phyloP scores from a whole-genome alignment of 2,329 filamentous ascomycete species.

The Rhinocladiella similis region DNA sequence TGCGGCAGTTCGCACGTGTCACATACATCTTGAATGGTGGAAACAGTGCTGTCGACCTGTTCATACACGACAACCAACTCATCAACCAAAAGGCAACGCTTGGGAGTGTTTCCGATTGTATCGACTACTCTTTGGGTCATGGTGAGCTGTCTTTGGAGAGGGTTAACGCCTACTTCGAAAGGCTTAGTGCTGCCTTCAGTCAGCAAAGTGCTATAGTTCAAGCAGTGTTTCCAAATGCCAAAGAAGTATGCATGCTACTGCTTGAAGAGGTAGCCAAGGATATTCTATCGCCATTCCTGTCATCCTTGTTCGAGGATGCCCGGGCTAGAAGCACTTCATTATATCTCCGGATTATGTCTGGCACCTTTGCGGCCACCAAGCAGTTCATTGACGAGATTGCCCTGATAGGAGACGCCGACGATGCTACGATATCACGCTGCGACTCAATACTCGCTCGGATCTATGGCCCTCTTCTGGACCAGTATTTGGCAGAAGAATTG shows the following conservation, averaged over 20 bases:
- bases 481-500: conserved; percentile 89
- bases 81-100: conserved; percentile 72
- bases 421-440: conserved; percentile 64
- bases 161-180: conserved; percentile 77
- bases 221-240: conserved; percentile 72
- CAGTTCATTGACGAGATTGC: conserved; percentile 72
- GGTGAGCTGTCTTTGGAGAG: conserved; percentile 72
- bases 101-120: conserved; percentile 76
- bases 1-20: conserved; percentile 87
- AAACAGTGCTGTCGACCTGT: conserved; percentile 74
- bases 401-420: conserved; percentile 59
- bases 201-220: conserved; percentile 80
- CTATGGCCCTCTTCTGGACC: conserved; percentile 90
- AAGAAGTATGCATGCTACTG: conserved; percentile 73
- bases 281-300: conserved; percentile 80
- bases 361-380: conserved; percentile 81
- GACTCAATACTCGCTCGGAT: conserved; percentile 68
- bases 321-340: conserved; percentile 72
- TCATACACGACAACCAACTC: conserved; percentile 84
- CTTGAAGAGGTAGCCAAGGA: conserved; percentile 82
- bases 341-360: conserved; percentile 83
- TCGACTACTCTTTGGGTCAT: conserved; percentile 65
- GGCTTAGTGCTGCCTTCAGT: conserved; percentile 71
- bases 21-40: conserved; percentile 80
- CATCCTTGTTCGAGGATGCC: conserved; percentile 80